Evolutionary conservation across 179 eudicot species (phyloP), one percentile per base, ranked within the genome.

Genomic region (Camellia oleifera): DNA sequence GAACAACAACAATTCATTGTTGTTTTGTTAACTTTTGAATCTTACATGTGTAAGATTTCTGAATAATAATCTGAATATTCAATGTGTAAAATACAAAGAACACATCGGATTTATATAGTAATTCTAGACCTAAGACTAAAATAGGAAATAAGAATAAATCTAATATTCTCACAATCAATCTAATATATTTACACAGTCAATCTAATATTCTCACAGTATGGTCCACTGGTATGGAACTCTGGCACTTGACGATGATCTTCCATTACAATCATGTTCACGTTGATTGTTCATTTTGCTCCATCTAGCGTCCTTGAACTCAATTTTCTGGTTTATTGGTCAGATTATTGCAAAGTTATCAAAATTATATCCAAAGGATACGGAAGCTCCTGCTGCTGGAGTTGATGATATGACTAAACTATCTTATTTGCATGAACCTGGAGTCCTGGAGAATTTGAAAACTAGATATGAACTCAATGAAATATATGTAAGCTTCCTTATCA

Each of bases 391-490:
- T 67, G 98, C 90, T 60, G 99, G 99, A 82, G 98, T 96, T 78
- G 99, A 96, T 83, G 99, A 94, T 88, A 96, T 96, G 98, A 96
- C 97, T 78, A 96, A 96, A 80, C 86, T 96, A 78, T 88, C 95
- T 10, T 96, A 96, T 88, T 84, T 96, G 88, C 99, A 96, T 69
- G 99, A 96, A 83, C 99, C 98, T 78, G 99, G 99, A 70, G 98
- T 96, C 64, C 71, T 96, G 79, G 88, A 88, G 82, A 96, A 96
- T 82, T 82, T 96, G 72, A 87, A 81, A 83, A 90, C 77, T 69
- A 92, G 99, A 96, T 96, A 92, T 79, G 99, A 94, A 85, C 93
- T 94, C 60, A 94, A 96, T 81, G 98, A 94, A 83, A 96, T 96
- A 69, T 96, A 96, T 84, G 99, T 94, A 88, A 87, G 98, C 75